Evolutionary conservation across 2,329 filamentous ascomycete species (phyloP).

Genomic region (Metarhizium robertsii): DNA sequence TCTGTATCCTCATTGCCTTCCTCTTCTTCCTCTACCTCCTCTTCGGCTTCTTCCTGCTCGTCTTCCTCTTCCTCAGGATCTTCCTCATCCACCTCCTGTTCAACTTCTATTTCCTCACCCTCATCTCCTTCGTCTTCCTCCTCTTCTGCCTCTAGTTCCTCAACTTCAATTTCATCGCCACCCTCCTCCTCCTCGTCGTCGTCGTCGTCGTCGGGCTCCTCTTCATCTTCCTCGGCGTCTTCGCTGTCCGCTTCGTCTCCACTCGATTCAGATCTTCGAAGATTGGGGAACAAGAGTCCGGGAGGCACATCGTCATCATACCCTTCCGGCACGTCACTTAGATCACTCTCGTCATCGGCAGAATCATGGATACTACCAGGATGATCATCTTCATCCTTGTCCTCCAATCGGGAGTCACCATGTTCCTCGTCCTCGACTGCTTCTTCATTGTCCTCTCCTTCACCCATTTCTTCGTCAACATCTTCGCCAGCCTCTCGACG

Average conservation of each 20-base stretch:
- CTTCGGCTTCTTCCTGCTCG: conserved; percentile 4
- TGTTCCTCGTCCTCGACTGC: conserved; percentile 20
- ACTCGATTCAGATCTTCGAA: conserved; percentile 24
- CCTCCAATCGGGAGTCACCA: conserved; percentile 18
- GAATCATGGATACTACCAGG: conserved; percentile 53
- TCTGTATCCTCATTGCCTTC: conserved; percentile 6
- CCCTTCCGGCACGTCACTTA: conserved; percentile 53
- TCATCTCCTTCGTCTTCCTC: conserved; percentile 6
- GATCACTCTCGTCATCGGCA: conserved; percentile 60
- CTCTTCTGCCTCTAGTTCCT: conserved; percentile 6
- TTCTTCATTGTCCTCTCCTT: conserved; percentile 21
- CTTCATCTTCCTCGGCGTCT: conserved; percentile 14
- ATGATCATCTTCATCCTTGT: conserved; percentile 19
- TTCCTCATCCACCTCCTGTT: conserved; percentile 8
- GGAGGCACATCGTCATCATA: conserved; percentile 49
- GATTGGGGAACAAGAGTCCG: conserved; percentile 42
- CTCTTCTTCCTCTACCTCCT: conserved; percentile 4
- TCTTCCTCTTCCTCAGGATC: conserved; percentile 13
- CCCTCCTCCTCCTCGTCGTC: conserved; percentile 14
- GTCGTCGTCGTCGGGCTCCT: conserved; percentile 14
- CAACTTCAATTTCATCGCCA: conserved; percentile 9
- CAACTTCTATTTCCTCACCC: conserved; percentile 8
- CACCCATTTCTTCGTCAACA: conserved; percentile 34
- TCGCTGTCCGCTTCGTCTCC: conserved; percentile 27
- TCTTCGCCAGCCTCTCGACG: conserved; percentile 24